Conservation (phyloP, 2,329 filamentous ascomycete species). For the Fusarium penzigii region DNA sequence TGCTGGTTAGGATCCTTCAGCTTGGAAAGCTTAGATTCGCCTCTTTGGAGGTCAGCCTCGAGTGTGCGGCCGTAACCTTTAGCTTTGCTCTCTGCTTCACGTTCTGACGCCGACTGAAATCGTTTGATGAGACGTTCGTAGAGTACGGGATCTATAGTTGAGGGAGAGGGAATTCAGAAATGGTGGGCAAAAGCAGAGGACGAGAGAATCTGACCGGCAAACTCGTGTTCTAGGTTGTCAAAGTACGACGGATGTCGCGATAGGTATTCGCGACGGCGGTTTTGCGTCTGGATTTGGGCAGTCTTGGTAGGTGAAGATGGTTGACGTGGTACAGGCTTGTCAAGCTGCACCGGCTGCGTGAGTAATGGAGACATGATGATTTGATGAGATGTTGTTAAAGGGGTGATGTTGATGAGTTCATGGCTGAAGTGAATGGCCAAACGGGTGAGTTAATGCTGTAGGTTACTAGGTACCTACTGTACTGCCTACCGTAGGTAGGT, state of each 20-base stretch:
- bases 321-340: constrained; percentile 46
- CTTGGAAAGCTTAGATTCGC: constrained; percentile 72
- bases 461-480: neutral
- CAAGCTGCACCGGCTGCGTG: constrained; percentile 2
- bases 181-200: neutral
- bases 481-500: too few species aligned
- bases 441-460: neutral
- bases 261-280: constrained; percentile 77
- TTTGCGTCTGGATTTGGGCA: constrained; percentile 63
- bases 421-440: neutral
- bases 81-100: constrained; percentile 68
- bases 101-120: constrained; percentile 73
- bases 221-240: constrained; percentile 53
- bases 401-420: neutral
- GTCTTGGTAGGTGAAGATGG: constrained; percentile 42
- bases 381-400: neutral
- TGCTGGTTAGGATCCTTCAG: constrained; percentile 22
- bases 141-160: constrained; percentile 66
- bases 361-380: constrained; percentile 17
- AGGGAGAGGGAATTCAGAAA: constrained; percentile 8
- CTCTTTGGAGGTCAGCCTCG: constrained; percentile 74
- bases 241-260: constrained; percentile 74
- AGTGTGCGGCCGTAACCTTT: constrained; percentile 80
- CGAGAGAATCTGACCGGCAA: constrained; percentile 43
- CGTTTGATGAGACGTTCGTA: constrained; percentile 79